Evolutionary conservation across 2,329 filamentous ascomycete genomes (phyloP), one percentile per base, ranked within the genome.

Genomic region (Ceratocystis huliohia): DNA sequence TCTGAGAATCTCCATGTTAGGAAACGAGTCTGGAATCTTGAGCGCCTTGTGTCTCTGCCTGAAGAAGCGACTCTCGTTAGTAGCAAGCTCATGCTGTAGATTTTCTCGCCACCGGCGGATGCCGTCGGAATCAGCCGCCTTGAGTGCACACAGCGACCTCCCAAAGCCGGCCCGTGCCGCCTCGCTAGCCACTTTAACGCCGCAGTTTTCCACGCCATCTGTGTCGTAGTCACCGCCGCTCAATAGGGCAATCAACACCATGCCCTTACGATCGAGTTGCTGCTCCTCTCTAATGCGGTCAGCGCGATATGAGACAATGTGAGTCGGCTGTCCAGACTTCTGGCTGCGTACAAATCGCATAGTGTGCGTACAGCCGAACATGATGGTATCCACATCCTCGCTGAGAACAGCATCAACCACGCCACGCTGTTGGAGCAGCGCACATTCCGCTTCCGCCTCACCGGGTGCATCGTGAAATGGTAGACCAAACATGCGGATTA

Each of bases 401-500:
- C 90, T 96, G 71, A 99, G 80, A 1, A 97, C 94, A 0, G 90
- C 93, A 74, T 99, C 94, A 0, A 96, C 92, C 7, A 96, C 79
- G 0, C 91, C 91, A 59, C 87, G 82, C 68, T 82, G 81, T 73
- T 99, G 92, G 2, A 99, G 76, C 17, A 94, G 77, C 0, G 94
- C 94, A 70, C 94, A 99, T 76, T 99, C 94, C 1, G 94, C 94
- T 74, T 99, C 94, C 2, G 93, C 94, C 74, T 99, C 94, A 8
- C 94, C 94, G 0, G 93, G 94, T 5, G 94, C 94, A 72, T 91
- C 85, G 74, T 97, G 91, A 62, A 84, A 83, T 1, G 86, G 83
- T 72, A 96, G 95, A 0, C 88, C 91, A 74, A 97, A 96, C 0
- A 94, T 79, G 63, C 87, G 85, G 61, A 97, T 85, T 4, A 97